Conservation (phyloP, 1,284 basidiomycete species). For the Pyrrhoderma noxium region DNA sequence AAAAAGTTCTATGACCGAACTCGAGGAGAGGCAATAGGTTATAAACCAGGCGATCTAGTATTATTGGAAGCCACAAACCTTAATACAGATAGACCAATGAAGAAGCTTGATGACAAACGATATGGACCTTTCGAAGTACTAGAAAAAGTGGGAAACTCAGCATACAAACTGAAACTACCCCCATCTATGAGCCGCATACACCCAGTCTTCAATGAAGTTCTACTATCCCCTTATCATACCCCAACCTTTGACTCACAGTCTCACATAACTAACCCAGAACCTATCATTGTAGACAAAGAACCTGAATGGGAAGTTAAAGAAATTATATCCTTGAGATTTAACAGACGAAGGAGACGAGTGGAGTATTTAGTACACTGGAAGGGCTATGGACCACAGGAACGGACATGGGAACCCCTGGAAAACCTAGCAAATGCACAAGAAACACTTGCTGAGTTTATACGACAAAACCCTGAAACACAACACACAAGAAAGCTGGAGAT, state of each 20-base stretch:
- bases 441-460: too few relatives aligned
- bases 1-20: too few relatives aligned
- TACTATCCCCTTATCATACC: not conserved
- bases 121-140: not conserved
- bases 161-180: too few relatives aligned
- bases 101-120: not conserved
- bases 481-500: not conserved
- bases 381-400: not conserved
- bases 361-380: not conserved
- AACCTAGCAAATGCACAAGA: not conserved
- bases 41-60: too few relatives aligned
- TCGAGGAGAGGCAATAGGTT: too few relatives aligned
- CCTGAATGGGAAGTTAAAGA: too few relatives aligned
- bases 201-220: constrained; percentile 4
- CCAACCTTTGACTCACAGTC: not conserved
- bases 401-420: not conserved
- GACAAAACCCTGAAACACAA: not conserved
- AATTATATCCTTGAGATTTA: not conserved
- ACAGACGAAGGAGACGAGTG: not conserved
- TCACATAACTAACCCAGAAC: not conserved
- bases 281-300: not conserved
- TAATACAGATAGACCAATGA: not conserved
- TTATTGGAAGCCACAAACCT: not conserved
- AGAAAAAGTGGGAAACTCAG: not conserved
- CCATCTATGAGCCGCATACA: not conserved